Evolutionary conservation across 2,329 filamentous ascomycete genomes (phyloP).

Genomic region (Aspergillus amoenus): DNA sequence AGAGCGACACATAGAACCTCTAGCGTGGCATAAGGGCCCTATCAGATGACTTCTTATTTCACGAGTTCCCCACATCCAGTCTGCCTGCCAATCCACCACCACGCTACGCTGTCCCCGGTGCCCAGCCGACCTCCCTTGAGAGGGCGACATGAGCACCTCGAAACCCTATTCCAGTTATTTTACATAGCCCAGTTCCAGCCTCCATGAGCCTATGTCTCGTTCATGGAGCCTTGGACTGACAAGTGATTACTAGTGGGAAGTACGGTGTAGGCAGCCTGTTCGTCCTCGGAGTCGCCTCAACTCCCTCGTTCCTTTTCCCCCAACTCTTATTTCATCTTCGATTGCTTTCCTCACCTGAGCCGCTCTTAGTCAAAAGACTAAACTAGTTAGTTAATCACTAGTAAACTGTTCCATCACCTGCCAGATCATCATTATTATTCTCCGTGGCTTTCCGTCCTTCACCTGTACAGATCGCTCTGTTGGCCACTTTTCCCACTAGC

Average conservation of each 20-base stretch:
- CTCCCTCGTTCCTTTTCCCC: not conserved
- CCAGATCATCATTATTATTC: slow-evolving; percentile 1
- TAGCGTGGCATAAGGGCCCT: not conserved
- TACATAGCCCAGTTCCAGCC: not conserved
- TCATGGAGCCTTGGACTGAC: not conserved
- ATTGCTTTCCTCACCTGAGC: not conserved
- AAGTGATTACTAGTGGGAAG: not conserved
- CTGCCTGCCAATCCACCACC: not conserved
- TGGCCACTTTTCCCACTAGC: slow-evolving; percentile 2
- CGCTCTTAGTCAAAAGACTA: not conserved
- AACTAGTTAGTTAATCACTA: not conserved
- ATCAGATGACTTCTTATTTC: not conserved
- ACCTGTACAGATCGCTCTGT: slow-evolving; percentile 1
- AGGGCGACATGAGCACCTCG: not conserved
- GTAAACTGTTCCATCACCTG: not conserved
- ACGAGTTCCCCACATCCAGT: not conserved
- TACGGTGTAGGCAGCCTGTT: not conserved
- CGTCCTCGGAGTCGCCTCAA: not conserved
- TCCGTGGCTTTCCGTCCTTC: not conserved
- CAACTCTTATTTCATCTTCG: not conserved
- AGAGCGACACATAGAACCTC: not conserved
- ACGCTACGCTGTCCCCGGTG: not conserved
- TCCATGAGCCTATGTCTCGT: not conserved
- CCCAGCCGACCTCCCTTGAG: not conserved
- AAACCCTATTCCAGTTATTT: not conserved